Conservation (phyloP, 345 rosid genomes). For the Pistacia atlantica region DNA sequence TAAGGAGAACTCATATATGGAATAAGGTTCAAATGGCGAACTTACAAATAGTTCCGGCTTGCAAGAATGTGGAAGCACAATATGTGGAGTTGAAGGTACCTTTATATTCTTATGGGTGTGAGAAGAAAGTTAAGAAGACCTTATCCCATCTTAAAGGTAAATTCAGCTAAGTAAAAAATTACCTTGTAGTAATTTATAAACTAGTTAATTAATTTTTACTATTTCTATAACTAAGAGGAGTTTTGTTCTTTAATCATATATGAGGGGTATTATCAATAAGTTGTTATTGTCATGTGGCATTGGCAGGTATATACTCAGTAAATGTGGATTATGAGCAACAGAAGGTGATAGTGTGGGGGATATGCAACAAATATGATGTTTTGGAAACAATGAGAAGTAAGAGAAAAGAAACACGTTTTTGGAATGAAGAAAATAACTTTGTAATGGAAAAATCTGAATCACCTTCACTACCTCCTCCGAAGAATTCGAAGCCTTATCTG, state of each 20-base stretch:
- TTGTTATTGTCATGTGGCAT: background rate
- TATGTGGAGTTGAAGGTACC: conserved; percentile 95
- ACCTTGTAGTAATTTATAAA: too few relatives aligned
- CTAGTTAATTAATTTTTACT: too few relatives aligned
- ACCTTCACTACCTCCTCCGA: conserved; percentile 17
- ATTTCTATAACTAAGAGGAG: too few relatives aligned
- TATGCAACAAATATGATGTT: conserved; percentile 78
- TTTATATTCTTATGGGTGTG: conserved; percentile 82
- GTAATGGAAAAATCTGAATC: conserved; percentile 26
- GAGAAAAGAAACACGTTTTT: conserved; percentile 78
- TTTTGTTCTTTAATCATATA: too few relatives aligned
- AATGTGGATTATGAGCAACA: conserved; percentile 67
- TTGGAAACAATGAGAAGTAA: conserved; percentile 59
- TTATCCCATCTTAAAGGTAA: conserved; percentile 81
- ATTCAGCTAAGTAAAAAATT: background rate
- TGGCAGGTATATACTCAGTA: conserved; percentile 80
- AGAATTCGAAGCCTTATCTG: conserved; percentile 28
- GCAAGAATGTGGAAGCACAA: conserved; percentile 81
- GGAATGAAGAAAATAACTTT: conserved; percentile 56
- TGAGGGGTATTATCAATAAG: too few relatives aligned
- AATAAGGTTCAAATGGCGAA: conserved; percentile 41
- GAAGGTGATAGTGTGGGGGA: conserved; percentile 90
- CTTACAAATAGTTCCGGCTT: conserved; percentile 69
- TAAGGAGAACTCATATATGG: background rate
- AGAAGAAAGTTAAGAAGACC: conserved; percentile 72